Evolutionary conservation across 78 protist genomes (phyloP), one percentile per base, ranked within the genome.

Genomic region (Chrysochromulina parva): DNA sequence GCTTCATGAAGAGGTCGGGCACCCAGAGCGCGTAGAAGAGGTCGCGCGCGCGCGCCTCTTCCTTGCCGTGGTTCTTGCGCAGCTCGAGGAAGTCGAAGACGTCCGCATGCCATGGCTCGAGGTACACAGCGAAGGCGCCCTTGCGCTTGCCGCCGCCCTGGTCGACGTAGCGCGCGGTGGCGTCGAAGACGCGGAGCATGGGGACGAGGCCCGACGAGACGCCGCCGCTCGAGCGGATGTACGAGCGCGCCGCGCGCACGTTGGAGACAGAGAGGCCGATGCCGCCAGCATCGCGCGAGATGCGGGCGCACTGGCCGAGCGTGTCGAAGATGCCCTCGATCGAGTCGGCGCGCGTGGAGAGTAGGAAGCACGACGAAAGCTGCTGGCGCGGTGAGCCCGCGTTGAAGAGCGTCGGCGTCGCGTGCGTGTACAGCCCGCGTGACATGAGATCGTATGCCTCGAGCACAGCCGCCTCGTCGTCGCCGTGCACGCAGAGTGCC

Each of bases 81-180:
- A 93, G 85, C 11, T 93, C 92, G 60, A 90, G 38, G 14, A 98
- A 98, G 53, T 96, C 98, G 50, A 94, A 91, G 48, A 98, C 89
- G 73, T 98, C 99, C 0, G 99, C 96, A 92, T 98, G 99, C 99
- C 99, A 98, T 58, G 99, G 99, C 94, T 98, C 99, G 53, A 98
- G 94, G 93, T 98, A 98, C 52, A 98, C 91, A 38, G 99, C 99
- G 92, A 98, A 97, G 69, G 99, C 96, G 28, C 99, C 99, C 80
- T 97, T 97, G 86, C 99, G 96, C 95, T 97, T 97, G 71, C 98
- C 98, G 24, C 99, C 99, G 65, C 94, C 95, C 93, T 98, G 99
- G 94, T 97, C 98, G 67, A 98, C 99, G 90, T 96, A 97, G 73
- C 99, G 92, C 48, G 99, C 99, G 17, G 99, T 98, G 93, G 93